Conservation (phyloP, 148 eudicot genomes). For the Beta vulgaris region DNA sequence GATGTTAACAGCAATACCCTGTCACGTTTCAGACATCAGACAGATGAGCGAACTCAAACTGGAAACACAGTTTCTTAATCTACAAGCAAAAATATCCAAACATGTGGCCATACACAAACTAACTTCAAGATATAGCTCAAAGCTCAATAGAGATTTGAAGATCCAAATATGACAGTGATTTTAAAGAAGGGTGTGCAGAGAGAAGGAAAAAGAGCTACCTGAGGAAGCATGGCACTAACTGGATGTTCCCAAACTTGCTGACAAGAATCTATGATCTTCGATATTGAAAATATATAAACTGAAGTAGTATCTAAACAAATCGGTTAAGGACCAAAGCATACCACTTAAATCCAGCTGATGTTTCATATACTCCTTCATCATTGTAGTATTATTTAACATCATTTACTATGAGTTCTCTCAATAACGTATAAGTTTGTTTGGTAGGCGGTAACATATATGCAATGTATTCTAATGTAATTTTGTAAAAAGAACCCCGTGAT, state of each 20-base stretch:
- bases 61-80: background rate
- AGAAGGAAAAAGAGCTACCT: constrained; percentile 18
- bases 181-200: background rate
- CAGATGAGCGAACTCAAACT: background rate
- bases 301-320: constrained; percentile 51
- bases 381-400: no score
- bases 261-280: constrained; percentile 25
- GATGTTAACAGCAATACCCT: background rate
- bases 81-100: no score
- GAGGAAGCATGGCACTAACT: background rate
- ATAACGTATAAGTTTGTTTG: no score
- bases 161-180: background rate
- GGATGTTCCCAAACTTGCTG: constrained; percentile 20
- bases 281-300: constrained; percentile 49
- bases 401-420: no score
- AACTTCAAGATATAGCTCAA: background rate
- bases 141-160: background rate
- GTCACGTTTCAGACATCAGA: background rate
- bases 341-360: background rate
- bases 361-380: background rate
- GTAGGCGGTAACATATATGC: no score
- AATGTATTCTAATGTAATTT: no score
- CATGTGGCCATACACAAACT: background rate
- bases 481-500: no score
- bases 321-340: constrained; percentile 36